Conservation (phyloP, 2,329 filamentous ascomycete species). For the Thielaviopsis populi region DNA sequence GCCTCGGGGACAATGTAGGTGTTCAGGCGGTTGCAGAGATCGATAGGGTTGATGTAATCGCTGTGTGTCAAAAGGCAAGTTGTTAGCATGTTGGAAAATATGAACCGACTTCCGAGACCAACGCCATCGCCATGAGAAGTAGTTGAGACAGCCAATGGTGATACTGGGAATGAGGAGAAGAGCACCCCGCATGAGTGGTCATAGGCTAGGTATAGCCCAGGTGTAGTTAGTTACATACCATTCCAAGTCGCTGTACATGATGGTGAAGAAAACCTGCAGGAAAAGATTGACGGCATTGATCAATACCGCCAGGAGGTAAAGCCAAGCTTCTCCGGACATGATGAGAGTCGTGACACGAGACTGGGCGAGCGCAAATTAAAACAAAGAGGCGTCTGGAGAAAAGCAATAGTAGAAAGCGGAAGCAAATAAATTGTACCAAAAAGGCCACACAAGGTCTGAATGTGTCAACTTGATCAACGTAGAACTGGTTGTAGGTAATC, state of each 20-base stretch:
- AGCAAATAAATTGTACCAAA: not conserved
- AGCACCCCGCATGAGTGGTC: not conserved
- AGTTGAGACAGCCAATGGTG: not conserved
- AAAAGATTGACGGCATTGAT: slow-evolving; percentile 99
- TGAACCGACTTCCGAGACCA: not conserved
- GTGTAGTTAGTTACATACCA: slow-evolving; percentile 54
- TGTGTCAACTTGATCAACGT: not conserved
- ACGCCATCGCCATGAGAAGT: not conserved
- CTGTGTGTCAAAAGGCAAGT: slow-evolving; percentile 30
- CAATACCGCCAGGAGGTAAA: slow-evolving; percentile 93
- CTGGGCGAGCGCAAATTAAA: not conserved
- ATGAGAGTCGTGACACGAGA: slow-evolving; percentile 7
- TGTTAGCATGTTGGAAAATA: not conserved
- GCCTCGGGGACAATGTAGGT: slow-evolving; percentile 99
- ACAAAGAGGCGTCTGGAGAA: slow-evolving; percentile 3
- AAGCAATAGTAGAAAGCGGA: not conserved
- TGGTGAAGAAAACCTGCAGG: slow-evolving; percentile 99
- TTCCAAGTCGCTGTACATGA: slow-evolving; percentile 99
- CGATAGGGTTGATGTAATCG: slow-evolving; percentile 99
- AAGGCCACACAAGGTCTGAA: slow-evolving; percentile 6
- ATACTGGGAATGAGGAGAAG: not conserved
- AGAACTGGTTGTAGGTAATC: not conserved
- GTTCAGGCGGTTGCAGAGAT: slow-evolving; percentile 99
- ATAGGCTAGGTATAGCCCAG: not conserved
- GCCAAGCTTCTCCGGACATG: slow-evolving; percentile 97